Base-by-base conservation (phyloP, 257 asterid genomes). In the Phtheirospermum japonicum region DNA sequence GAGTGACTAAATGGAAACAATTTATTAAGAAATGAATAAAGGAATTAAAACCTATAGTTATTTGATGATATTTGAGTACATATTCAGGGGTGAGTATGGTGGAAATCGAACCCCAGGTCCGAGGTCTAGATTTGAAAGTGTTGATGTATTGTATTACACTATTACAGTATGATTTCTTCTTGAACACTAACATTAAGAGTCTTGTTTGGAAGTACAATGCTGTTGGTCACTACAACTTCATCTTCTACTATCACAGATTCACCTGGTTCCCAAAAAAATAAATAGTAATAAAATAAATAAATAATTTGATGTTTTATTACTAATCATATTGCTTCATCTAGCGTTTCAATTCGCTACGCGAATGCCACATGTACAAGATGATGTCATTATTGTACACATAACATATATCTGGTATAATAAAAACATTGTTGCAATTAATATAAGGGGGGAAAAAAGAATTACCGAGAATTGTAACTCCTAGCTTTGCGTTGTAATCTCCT, bases 381-480 rank as follows among this genome's bases (percentile, higher is more conserved):
- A 23, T 23, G 28, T 23, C 3, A 23, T 23, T 23, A 23, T 23
- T 23, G 28, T 23, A 23, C 28, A 23, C 28, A 23, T 3, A 23
- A 23, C 28, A 23, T 23, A 1, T 3, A 23, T 23, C 28, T 23
- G 28, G 28, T 23, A 23, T 1, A 23, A 1, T 23, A 23, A 23
- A 23, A 23, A 23, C 28, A 23, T 23, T 1, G 28, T 23, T 23
- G 3, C 28, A 23, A 23, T 23, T 23, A 23, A 23, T 1, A 23
- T 1, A 2, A 42, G 10, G 6, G 17, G n/a, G n/a, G 49, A 42
- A 16, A 42, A 42, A 12, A 4, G 6, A 13, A 13, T 14, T 79
- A 86, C 95, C 95, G 4, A 86, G 86, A 60, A 86, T 86, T 31
- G 86, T 86, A 46, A 84, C 73, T 28, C 95, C 95, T 9, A 86